Evolutionary conservation across 148 eudicot species (phyloP).

Genomic region (Hydrangea macrophylla): DNA sequence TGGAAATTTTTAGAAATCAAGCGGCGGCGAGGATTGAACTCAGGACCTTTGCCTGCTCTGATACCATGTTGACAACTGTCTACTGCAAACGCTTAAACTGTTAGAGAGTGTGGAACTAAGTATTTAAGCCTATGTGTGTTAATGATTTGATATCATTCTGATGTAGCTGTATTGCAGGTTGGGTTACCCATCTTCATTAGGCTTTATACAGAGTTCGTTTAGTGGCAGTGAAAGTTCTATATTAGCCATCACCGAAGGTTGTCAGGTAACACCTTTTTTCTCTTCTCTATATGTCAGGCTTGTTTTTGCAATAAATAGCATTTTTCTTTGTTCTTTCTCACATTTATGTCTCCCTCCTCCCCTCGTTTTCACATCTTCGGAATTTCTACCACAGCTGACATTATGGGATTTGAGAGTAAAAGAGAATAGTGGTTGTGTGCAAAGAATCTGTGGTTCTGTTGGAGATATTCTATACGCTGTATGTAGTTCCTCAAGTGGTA

Average conservation of each 20-base stretch:
- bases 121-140: not conserved
- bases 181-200: conserved; percentile 63
- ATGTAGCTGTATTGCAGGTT: conserved; percentile 37
- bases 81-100: too few species aligned
- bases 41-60: too few species aligned
- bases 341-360: too few species aligned
- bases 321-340: conserved; percentile 1
- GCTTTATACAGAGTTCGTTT: conserved; percentile 33
- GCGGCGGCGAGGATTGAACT: too few species aligned
- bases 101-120: too few species aligned
- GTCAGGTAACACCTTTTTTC: conserved; percentile 42
- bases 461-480: conserved; percentile 61
- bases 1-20: too few species aligned
- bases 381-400: conserved; percentile 43
- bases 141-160: not conserved
- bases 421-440: conserved; percentile 80
- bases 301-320: not conserved
- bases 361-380: not conserved
- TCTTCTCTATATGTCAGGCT: not conserved
- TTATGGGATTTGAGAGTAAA: conserved; percentile 73
- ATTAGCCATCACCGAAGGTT: conserved; percentile 63
- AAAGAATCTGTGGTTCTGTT: conserved; percentile 52
- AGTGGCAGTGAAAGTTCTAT: conserved; percentile 46
- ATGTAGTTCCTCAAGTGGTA: conserved; percentile 45
- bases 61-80: too few species aligned